Conservation (phyloP, 2,329 filamentous ascomycete genomes). For the Cryphonectria radicalis region DNA sequence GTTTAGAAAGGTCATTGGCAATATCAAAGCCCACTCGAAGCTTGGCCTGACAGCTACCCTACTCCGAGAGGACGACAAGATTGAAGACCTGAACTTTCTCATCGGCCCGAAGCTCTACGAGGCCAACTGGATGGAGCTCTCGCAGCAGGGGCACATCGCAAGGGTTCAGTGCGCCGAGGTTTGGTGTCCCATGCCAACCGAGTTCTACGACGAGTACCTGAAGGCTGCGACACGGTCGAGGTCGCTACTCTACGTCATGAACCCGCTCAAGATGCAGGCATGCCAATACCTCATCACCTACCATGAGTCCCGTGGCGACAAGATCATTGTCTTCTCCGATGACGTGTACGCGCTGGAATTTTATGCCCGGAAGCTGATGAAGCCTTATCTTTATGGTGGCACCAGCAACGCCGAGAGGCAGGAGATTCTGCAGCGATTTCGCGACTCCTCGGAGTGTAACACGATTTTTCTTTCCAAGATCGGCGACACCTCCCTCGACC, state of each 20-base stretch:
- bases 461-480: conserved; percentile 98
- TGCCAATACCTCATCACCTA: conserved; percentile 99
- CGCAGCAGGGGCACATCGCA: conserved; percentile 94
- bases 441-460: conserved; percentile 86
- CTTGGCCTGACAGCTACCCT: conserved; percentile 92
- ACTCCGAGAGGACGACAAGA: conserved; percentile 96
- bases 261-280: conserved; percentile 94
- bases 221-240: conserved; percentile 60
- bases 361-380: conserved; percentile 82
- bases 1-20: conserved; percentile 90
- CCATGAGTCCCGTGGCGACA: conserved; percentile 91
- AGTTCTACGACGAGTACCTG: conserved; percentile 96
- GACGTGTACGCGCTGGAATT: conserved; percentile 91
- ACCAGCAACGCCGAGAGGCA: conserved; percentile 86
- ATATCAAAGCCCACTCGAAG: conserved; percentile 94
- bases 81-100: conserved; percentile 93
- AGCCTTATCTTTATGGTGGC: conserved; percentile 89
- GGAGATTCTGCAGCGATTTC: conserved; percentile 89
- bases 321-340: conserved; percentile 97
- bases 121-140: conserved; percentile 99
- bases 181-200: conserved; percentile 98
- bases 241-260: conserved; percentile 85
- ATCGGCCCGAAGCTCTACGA: conserved; percentile 98
- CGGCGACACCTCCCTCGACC: conserved; percentile 94
- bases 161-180: conserved; percentile 98